Evolutionary conservation across 805 yeast species (phyloP).

Genomic region (Candida pseudoglaebosa): DNA sequence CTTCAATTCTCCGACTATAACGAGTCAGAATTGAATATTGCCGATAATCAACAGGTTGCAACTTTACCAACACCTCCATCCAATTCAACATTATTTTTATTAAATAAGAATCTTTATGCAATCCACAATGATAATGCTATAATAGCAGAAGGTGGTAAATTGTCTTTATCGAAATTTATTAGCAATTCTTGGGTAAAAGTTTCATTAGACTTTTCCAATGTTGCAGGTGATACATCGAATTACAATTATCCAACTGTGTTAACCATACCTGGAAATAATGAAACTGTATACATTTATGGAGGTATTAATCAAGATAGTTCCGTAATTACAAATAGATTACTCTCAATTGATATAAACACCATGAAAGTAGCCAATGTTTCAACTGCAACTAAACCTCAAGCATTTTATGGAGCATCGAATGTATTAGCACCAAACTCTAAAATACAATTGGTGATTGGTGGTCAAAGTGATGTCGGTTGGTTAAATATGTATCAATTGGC

Average conservation of each 20-base stretch:
- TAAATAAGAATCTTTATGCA: constrained; percentile 27
- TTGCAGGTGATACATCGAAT: constrained; percentile 22
- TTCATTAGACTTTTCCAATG: constrained; percentile 8
- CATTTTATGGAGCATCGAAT: constrained; percentile 51
- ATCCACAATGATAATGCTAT: constrained; percentile 11
- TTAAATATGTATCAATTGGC: constrained; percentile 71
- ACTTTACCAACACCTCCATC: constrained; percentile 28
- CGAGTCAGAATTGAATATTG: constrained; percentile 12
- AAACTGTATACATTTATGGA: constrained; percentile 51
- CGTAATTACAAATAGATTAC: constrained; percentile 36
- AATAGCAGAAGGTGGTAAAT: constrained; percentile 15
- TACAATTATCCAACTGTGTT: constrained; percentile 40
- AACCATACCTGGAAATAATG: constrained; percentile 30
- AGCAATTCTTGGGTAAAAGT: constrained; percentile 18
- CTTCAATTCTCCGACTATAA: constrained; percentile 3
- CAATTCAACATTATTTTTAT: constrained; percentile 28
- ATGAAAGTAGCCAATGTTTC: constrained; percentile 34
- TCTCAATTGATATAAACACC: constrained; percentile 39
- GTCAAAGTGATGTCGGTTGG: constrained; percentile 62
- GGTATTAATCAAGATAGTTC: constrained; percentile 33
- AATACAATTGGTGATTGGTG: constrained; percentile 60
- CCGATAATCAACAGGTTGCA: constrained; percentile 18
- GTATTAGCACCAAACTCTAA: constrained; percentile 42
- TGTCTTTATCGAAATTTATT: constrained; percentile 19
- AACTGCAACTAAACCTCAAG: constrained; percentile 51